Evolutionary conservation across 805 yeast genomes (phyloP), one percentile per base, ranked within the genome.

Genomic region (Danielia reshetovae): DNA sequence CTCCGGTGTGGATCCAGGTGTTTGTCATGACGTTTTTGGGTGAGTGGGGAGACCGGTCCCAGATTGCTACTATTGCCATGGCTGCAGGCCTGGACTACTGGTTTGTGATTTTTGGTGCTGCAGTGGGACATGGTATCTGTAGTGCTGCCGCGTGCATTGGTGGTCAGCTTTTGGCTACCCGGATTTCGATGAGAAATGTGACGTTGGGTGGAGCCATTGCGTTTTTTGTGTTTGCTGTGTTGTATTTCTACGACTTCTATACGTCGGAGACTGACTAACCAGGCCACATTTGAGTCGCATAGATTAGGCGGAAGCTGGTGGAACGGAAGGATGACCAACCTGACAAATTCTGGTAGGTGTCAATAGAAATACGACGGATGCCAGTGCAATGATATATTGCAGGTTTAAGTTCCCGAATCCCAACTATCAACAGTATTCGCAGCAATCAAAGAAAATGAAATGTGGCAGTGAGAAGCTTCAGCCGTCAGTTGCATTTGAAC

Each of bases 1-100:
- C 95, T 3, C 97, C 98, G 3, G 65, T 80, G 7, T 93, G 95
- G 89, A 81, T 88, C 46, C 96, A 90, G 67, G 90, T 90, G 4
- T 93, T 93, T 55, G 78, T 79, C 35, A 90, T 93, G 97, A 86
- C 96, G 4, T 93, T 93, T 59, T 66, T 93, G 32, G 98, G 97
- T 41, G 99, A 93, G 65, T 88, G 97, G 95, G 99, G 99, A 33
- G 99, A 93, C 61, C 79, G 98, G 52, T 88, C 97, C 9, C 99
- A 93, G 65, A 87, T 93, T 36, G 96, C 97, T 28, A 93, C 97
- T 22, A 88, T 93, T 51, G 97, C 97, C 26, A 84, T 93, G 94
- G 97, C 97, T 34, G 96, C 98, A 1, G 96, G 96, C 25, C 80
- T 87, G 28, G 84, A 88, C 59, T 93, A 87, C 63, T 81, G 93